A percentile compares a stretch with the other conserved stretches of the same genome.
Evolutionary conservation across 208 protist species (phyloP).

Genomic region (Trypanosoma platydactyli): DNA sequence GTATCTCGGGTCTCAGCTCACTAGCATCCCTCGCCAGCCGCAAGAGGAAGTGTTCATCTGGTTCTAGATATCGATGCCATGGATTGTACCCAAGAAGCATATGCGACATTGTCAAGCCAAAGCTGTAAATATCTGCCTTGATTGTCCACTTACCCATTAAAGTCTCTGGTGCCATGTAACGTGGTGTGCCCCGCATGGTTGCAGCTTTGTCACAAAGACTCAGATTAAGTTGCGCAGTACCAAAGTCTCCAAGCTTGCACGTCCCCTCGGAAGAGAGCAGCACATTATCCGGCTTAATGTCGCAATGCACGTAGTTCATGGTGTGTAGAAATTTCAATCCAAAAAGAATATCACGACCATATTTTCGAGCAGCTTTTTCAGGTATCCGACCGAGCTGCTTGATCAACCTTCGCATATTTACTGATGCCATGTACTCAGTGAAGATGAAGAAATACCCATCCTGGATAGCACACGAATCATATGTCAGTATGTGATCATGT

Average conservation of each 20-base stretch:
- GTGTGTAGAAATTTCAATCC: conserved; percentile 36
- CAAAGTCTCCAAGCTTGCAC: conserved; percentile 44
- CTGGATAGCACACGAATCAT: conserved; percentile 34
- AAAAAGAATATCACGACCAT: conserved; percentile 31
- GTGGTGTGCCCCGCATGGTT: conserved; percentile 22
- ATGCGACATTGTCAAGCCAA: conserved; percentile 28
- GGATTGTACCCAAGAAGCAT: conserved; percentile 24
- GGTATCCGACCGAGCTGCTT: conserved; percentile 35
- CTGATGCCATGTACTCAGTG: conserved; percentile 55
- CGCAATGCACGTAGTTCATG: conserved; percentile 61
- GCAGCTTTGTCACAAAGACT: conserved; percentile 5
- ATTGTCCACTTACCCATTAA: conserved; percentile 11
- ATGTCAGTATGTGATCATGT: conserved; percentile 59
- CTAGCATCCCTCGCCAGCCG: conserved; percentile 35
- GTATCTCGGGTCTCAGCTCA: conserved; percentile 47
- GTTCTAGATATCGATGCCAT: conserved; percentile 33
- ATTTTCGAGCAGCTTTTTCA: conserved; percentile 27
- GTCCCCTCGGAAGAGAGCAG: conserved; percentile 40
- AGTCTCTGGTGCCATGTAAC: conserved; percentile 38
- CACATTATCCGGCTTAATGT: conserved; percentile 81
- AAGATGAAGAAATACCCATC: conserved; percentile 45
- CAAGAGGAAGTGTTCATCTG: conserved; percentile 52
- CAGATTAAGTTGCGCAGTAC: conserved; percentile 21
- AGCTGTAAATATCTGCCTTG: conserved; percentile 29
- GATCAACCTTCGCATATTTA: conserved; percentile 38